These are phyloP conservation scores for Letharia columbiana DNA, from an alignment of 495 filamentous ascomycete species.

Conservation along the genomic window DNA sequence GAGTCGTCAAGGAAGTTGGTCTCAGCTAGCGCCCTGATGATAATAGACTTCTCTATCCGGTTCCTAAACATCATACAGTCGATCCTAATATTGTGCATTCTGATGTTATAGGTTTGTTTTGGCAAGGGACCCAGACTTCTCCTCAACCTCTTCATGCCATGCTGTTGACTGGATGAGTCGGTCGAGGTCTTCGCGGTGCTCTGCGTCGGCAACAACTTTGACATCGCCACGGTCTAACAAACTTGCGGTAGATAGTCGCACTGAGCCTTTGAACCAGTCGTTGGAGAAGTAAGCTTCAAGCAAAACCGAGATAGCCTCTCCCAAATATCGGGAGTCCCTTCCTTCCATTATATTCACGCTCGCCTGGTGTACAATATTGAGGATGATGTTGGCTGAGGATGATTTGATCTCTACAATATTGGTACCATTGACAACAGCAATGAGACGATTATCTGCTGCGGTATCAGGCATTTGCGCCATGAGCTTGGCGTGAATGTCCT, in stretches of 20 bases:
- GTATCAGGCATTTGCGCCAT: neutral
- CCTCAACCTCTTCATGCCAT: neutral
- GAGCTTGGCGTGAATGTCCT: neutral
- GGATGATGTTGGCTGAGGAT: neutral
- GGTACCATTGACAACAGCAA: neutral
- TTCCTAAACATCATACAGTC: neutral
- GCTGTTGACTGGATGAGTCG: neutral
- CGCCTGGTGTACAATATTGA: neutral
- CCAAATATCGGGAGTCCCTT: neutral
- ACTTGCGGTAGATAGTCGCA: neutral
- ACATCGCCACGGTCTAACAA: neutral
- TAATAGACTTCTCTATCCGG: neutral
- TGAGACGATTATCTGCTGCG: neutral
- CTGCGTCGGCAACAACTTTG: neutral
- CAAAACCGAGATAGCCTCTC: neutral
- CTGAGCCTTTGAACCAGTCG: no score
- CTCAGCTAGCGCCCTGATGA: neutral
- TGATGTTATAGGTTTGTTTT: neutral
- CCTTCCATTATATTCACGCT: neutral
- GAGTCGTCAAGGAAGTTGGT: neutral
- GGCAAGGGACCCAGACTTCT: neutral
- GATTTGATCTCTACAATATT: neutral
- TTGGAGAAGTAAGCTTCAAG: no score
- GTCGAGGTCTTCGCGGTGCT: neutral
- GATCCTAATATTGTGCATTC: neutral